A percentile compares a stretch with the other conserved stretches of the same genome.
These are phyloP conservation scores for Saccharomyces kudriavzevii DNA, from an alignment of 805 yeast species.

Conservation along the genomic window DNA sequence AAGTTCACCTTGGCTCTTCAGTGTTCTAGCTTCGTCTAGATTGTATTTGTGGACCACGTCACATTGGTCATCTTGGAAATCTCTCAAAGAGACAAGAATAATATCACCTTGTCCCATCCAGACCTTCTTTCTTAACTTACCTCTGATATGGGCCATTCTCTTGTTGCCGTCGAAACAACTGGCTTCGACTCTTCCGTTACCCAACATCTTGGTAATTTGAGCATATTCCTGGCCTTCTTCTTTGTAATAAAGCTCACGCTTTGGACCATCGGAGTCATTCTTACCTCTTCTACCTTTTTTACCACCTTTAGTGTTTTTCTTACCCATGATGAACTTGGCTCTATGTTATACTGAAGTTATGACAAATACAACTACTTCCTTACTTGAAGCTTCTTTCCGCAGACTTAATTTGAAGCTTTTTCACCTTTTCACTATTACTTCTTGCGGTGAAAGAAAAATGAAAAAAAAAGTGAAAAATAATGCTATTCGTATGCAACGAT, in stretches of 20 bases:
- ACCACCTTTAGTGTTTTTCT: constrained; percentile 54
- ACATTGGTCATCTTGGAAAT: constrained; percentile 96
- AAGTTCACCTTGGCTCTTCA: constrained; percentile 91
- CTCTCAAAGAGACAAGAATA: constrained; percentile 90
- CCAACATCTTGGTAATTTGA: constrained; percentile 95
- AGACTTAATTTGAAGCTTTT: background rate
- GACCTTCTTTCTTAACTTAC: constrained; percentile 97
- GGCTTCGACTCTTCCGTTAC: constrained; percentile 95
- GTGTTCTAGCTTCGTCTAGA: constrained; percentile 95
- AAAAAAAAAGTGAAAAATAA: constrained; percentile 1
- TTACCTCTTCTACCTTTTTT: constrained; percentile 95
- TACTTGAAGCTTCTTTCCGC: background rate
- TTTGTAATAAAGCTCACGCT: constrained; percentile 84
- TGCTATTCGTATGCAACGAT: background rate
- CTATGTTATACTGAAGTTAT: background rate
- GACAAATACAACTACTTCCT: background rate
- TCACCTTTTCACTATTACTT: background rate
- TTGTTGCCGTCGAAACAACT: constrained; percentile 87
- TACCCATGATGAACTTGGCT: constrained; percentile 27
- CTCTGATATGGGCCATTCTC: constrained; percentile 97
- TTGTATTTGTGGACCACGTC: constrained; percentile 95
- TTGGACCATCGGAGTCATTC: constrained; percentile 83
- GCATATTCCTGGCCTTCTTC: constrained; percentile 99
- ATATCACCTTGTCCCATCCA: constrained; percentile 99
- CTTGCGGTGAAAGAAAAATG: background rate